Evolutionary conservation across 176 grass and related monocot genomes (phyloP), one percentile per base, ranked within the genome.

Genomic region (Elaeis guineensis): DNA sequence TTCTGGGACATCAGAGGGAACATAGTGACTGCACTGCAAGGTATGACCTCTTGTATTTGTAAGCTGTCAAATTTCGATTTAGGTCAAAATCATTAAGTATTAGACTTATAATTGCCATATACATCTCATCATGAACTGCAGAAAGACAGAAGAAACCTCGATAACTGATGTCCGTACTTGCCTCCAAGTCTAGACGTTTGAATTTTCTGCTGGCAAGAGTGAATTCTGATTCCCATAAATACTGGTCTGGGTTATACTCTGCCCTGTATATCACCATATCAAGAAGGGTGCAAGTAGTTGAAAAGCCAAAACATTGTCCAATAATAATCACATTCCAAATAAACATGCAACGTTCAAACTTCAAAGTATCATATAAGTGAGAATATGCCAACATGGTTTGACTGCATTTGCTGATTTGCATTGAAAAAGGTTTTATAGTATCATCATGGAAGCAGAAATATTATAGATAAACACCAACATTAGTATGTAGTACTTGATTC

Each of bases 191-290:
- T 80, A 98, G 28, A 16, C 93, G 85, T 80, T 73, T 98, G 77
- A 89, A 98, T 78, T 81, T 98, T 75, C 84, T 85, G 66, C 93
- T 82, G 3, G 82, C 87, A 66, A 98, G 84, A 58, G 84, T 98
- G 63, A 98, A 98, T 64, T 98, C 93, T 68, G 84, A 66, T 32
- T 98, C 93, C 93, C 94, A 98, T 79, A 98, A 75, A 75, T 93
- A 98, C 25, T 98, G 94, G 58, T 98, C 94, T 7, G 94, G 94
- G 76, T 86, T 93, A 75, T 98, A 98, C 53, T 98, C 94, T 66
- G 94, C 94, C 76, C 94, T 98, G 84, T 59, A 86, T 69, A 80
- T 59, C 16, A 73, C 22, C 39, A 52, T 16, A 52, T 16, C 32
- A 62, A 2, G 16, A 63, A 50, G 22, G 19, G 8, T 20, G 21